phyloP scores from a whole-genome alignment of 352 stramenopile genomes.

The Phytophthora agathidicida region DNA sequence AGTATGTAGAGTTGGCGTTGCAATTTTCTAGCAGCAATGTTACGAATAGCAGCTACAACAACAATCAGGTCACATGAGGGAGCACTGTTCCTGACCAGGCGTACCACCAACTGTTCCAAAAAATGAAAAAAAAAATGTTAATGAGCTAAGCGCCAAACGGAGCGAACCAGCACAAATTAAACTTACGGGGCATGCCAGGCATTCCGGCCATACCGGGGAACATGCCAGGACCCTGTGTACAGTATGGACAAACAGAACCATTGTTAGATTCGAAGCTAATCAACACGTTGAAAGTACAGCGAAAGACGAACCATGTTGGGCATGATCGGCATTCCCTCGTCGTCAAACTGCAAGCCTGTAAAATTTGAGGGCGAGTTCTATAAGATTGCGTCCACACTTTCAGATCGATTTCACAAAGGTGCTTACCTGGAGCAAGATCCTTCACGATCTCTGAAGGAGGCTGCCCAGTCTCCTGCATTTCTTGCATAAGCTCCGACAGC shows the following conservation, averaged over 20 bases:
- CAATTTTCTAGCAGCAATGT: slow-evolving; percentile 35
- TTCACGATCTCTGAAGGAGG: slow-evolving; percentile 98
- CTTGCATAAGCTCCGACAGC: slow-evolving; percentile 98
- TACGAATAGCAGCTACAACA: slow-evolving; percentile 26
- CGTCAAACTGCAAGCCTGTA: slow-evolving; percentile 93
- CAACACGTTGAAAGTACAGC: not conserved
- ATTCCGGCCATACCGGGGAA: slow-evolving; percentile 87
- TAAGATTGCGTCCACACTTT: not conserved
- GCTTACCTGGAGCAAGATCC: slow-evolving; percentile 93
- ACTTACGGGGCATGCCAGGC: slow-evolving; percentile 77
- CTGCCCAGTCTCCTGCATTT: slow-evolving; percentile 94
- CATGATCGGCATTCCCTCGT: slow-evolving; percentile 97
- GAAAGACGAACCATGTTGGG: slow-evolving; percentile 83
- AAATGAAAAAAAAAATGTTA: not conserved
- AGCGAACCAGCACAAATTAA: not conserved
- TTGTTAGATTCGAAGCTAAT: slow-evolving; percentile 1
- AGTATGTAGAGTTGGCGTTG: slow-evolving; percentile 13
- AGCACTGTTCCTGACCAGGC: slow-evolving; percentile 77
- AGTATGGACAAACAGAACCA: not conserved
- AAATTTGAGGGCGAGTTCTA: not conserved
- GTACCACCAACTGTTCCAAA: slow-evolving; percentile 47
- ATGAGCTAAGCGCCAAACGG: slow-evolving; percentile 2
- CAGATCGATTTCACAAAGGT: not conserved
- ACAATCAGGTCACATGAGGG: slow-evolving; percentile 58
- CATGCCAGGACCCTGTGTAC: slow-evolving; percentile 70